Evolutionary conservation across 2,329 filamentous ascomycete species (phyloP).

Genomic region (Pyricularia sp.): DNA sequence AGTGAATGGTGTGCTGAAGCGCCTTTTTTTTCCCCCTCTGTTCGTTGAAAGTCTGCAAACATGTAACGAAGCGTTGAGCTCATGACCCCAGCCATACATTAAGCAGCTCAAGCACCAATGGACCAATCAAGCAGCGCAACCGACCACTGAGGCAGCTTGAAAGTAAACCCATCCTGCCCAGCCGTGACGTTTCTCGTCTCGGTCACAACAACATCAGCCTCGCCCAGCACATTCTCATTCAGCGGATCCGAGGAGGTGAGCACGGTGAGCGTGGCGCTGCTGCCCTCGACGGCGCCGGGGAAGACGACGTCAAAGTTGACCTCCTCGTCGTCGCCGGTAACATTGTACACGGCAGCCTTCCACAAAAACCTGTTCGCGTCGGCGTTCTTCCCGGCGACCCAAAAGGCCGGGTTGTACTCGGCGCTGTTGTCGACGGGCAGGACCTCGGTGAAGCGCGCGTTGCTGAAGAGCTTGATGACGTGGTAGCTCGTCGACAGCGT

Average conservation of each 20-base stretch:
- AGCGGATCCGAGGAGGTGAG: constrained; percentile 16
- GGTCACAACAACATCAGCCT: background rate
- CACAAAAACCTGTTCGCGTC: background rate
- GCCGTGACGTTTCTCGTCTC: background rate
- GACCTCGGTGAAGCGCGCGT: background rate
- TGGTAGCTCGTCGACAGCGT: constrained; percentile 3
- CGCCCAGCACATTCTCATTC: background rate
- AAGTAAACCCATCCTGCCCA: background rate
- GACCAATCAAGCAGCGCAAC: constrained; percentile 2
- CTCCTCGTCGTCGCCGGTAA: background rate
- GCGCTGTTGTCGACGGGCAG: constrained; percentile 1
- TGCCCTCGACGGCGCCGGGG: constrained; percentile 25
- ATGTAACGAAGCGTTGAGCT: no score
- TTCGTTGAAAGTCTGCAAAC: background rate
- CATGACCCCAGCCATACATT: background rate
- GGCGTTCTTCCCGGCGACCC: constrained; percentile 1
- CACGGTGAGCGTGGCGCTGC: constrained; percentile 28
- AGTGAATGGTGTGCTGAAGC: no score
- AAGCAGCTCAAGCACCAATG: background rate
- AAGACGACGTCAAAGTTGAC: constrained; percentile 20
- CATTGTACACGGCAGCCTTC: constrained; percentile 1
- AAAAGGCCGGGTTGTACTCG: constrained; percentile 3
- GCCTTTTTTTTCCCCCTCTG: no score
- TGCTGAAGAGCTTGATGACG: constrained; percentile 5
- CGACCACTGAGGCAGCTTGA: constrained; percentile 1